Evolutionary conservation across 2,329 filamentous ascomycete genomes (phyloP), one percentile per base, ranked within the genome.

Genomic region (Alternaria atra): DNA sequence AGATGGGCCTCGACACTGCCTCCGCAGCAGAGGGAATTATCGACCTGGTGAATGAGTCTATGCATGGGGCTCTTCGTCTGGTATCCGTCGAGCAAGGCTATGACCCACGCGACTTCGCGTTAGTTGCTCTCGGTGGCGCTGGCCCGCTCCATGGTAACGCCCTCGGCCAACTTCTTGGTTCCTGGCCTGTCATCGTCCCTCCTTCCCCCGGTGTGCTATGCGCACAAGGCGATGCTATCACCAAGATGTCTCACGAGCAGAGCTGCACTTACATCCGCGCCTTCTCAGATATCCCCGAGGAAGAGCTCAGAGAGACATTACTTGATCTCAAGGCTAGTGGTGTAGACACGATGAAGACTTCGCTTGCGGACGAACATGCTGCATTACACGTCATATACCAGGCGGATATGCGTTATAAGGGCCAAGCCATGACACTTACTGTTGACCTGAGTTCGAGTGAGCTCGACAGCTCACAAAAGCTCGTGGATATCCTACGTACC

Each of bases 131-230:
- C 60, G 83, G 83, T 30, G 83, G 83, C 52, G 83, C 83, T 23
- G 83, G 83, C 0, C 83, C 83, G 17, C 73, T 85, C n/a, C 83
- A 84, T 61, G 83, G 81, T 4, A 85, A 84, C 52, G 80, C 82
- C 4, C 75, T 85, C 1, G 83, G 83, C 23, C 79, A 84, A 64
- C 77, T 85, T 2, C 77, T 85, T 5, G 81, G 82, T 0, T 81
- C 82, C 2, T 85, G 81, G 80, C 83, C 83, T 5, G 82, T 85
- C n/a, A 84, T 85, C n/a, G 74, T 85, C 2, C 83, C 83, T 10
- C 82, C 81, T 1, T 82, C 82, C 2, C 83, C 83, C 5, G 83
- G 83, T 23, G 81, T 83, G 9, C 72, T 85, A 0, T 85, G 83
- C 60, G 83, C 83, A 2, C 80, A 83, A 55, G 83, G 83, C 0